These are phyloP conservation scores for Chrysoporthe puriensis DNA, from an alignment of 2,329 filamentous ascomycete species.

Conservation along the genomic window DNA sequence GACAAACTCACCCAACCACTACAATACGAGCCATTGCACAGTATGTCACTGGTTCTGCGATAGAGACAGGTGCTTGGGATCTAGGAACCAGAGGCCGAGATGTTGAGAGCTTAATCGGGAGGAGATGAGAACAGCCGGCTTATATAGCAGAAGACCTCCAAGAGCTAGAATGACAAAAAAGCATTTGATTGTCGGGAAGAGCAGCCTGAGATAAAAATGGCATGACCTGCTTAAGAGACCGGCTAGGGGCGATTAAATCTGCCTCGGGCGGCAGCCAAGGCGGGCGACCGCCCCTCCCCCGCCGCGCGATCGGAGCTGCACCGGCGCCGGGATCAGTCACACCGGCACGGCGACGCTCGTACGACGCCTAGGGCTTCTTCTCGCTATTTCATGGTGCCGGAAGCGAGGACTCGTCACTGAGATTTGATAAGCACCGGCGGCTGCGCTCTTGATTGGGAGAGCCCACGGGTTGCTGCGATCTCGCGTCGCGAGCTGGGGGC, in stretches of 20 bases:
- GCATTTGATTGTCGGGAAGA: not conserved
- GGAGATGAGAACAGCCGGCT: not conserved
- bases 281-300: not conserved
- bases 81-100: not conserved
- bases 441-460: no score
- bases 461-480: no score
- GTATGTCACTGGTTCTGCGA: not conserved
- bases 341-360: conserved; percentile 2
- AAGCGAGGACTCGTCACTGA: no score
- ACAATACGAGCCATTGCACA: conserved; percentile 42
- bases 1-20: conserved; percentile 41
- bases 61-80: not conserved
- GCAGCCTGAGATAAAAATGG: not conserved
- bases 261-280: not conserved
- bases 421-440: no score
- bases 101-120: not conserved
- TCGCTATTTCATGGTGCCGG: no score
- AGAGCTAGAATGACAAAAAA: not conserved
- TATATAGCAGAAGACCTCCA: not conserved
- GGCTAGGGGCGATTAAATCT: not conserved
- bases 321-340: not conserved
- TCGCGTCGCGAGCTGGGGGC: no score
- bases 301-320: conserved; percentile 4
- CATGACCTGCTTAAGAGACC: not conserved
- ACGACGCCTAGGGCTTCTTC: not conserved